phyloP scores from a whole-genome alignment of 805 yeast genomes.

The Babjeviella inositovora region DNA sequence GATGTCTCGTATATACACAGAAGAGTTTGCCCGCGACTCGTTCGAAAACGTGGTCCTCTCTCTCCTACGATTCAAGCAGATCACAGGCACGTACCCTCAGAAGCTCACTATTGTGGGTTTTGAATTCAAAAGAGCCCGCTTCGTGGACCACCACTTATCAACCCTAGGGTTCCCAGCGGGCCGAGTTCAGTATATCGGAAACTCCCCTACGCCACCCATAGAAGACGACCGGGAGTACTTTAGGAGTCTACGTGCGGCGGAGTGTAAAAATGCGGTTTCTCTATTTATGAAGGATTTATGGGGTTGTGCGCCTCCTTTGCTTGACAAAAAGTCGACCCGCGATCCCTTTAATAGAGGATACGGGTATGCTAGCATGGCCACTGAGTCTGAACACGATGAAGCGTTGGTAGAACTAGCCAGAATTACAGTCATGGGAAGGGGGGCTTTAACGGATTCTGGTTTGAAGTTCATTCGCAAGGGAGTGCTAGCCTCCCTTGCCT shows the following conservation, averaged over 20 bases:
- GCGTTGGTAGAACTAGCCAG: too few relatives aligned
- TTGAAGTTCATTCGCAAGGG: too few relatives aligned
- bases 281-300: conserved; percentile 39
- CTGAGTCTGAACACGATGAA: too few relatives aligned
- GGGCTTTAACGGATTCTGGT: too few relatives aligned
- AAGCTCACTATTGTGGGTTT: conserved; percentile 50
- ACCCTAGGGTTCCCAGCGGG: conserved; percentile 25
- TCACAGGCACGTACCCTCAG: conserved; percentile 28
- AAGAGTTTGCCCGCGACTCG: conserved; percentile 68
- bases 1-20: conserved; percentile 22
- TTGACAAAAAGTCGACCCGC: conserved; percentile 30
- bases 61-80: conserved; percentile 32
- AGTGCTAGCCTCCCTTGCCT: too few relatives aligned
- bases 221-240: conserved; percentile 19
- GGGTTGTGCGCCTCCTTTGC: conserved; percentile 28
- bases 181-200: conserved; percentile 33
- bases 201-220: conserved; percentile 33
- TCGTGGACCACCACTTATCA: conserved; percentile 33
- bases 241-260: conserved; percentile 26
- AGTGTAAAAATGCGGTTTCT: conserved; percentile 33
- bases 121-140: conserved; percentile 54
- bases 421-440: too few relatives aligned
- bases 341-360: conserved; percentile 37
- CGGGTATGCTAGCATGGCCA: too few relatives aligned
- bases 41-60: conserved; percentile 62